Evolutionary conservation across 441 rosid genomes (phyloP).

Genomic region (Cnidoscolus chayamansa): DNA sequence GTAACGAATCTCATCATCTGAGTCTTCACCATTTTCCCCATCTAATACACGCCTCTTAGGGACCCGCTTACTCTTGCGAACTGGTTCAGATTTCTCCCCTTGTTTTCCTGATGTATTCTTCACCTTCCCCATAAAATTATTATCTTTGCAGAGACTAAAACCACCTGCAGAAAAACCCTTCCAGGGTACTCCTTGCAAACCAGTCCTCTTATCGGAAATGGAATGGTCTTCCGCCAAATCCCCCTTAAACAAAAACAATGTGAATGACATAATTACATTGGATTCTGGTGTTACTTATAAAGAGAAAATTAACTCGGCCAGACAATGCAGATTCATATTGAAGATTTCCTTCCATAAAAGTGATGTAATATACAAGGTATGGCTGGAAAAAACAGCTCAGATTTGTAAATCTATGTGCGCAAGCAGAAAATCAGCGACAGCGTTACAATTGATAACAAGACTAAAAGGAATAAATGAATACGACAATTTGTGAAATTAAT

Average conservation of each 20-base stretch:
- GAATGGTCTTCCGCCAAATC: conserved; percentile 44
- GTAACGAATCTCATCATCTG: conserved; percentile 81
- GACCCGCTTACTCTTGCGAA: conserved; percentile 79
- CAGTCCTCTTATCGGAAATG: conserved; percentile 48
- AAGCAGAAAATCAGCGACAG: conserved; percentile 4
- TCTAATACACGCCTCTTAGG: conserved; percentile 64
- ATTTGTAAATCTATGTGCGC: conserved; percentile 16
- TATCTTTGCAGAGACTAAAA: conserved; percentile 55
- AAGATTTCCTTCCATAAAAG: conserved; percentile 37
- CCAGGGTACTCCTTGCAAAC: conserved; percentile 72
- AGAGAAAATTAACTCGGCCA: conserved; percentile 15
- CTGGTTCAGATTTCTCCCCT: conserved; percentile 53
- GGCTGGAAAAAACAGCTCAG: conserved; percentile 7
- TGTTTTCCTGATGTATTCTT: conserved; percentile 41
- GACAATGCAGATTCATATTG: conserved; percentile 29
- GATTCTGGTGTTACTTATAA: conserved; percentile 17
- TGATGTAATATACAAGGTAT: conserved; percentile 15
- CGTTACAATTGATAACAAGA: background rate
- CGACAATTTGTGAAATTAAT: conserved; percentile 6
- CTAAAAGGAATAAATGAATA: conserved; percentile 11
- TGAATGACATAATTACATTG: conserved; percentile 18
- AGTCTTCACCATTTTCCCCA: conserved; percentile 58
- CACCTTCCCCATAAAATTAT: conserved; percentile 43
- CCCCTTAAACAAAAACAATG: conserved; percentile 47
- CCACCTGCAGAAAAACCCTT: conserved; percentile 59